Base-by-base conservation (phyloP, 2,329 filamentous ascomycete species). In the Trichothecium roseum region DNA sequence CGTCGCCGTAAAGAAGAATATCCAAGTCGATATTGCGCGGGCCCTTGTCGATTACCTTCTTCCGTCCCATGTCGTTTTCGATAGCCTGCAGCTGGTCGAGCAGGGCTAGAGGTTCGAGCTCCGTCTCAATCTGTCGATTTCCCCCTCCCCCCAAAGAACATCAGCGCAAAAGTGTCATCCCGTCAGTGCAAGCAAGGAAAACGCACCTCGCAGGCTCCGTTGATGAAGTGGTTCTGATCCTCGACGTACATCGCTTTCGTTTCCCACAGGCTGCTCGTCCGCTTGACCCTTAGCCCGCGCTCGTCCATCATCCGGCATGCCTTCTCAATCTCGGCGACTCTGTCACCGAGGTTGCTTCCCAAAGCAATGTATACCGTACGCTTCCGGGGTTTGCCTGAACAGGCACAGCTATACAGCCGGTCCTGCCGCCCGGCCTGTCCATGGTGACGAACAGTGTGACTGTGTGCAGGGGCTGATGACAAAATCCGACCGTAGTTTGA, bases 221-320 rank as follows among this genome's bases (percentile, higher is more conserved):
- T 98, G 32, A 95, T 64, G 53, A 98, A 98, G 20, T 75, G 74
- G 42, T 79, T 78, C 56, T 98, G 91, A 43, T 95, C 82, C 42
- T 83, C 64, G 43, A 95, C 83, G 58, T 98, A 98, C 91, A 98
- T 98, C 16, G 91, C 86, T 48, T 85, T 78, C 4, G 89, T 98
- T 63, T 96, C 87, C 73, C 91, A 98, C 3, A 98, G 66, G 41
- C 78, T 81, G 56, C 89, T 96, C 0, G 89, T 94, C 48, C 80
- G 71, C 49, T 76, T 70, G 28, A 98, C 72, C 36, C 62, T 74
- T 52, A 96, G 85, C 24, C 77, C 78, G 16, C 74, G 68, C 30
- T 68, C 63, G 43, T 84, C 76, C 76, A 98, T 86, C 52, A 82
- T 74, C 30, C 66, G 68, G 54, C 87, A 88, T 1, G 91, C 89